These are phyloP conservation scores for Candida oleophila DNA, from an alignment of 805 yeast species.

Conservation along the genomic window DNA sequence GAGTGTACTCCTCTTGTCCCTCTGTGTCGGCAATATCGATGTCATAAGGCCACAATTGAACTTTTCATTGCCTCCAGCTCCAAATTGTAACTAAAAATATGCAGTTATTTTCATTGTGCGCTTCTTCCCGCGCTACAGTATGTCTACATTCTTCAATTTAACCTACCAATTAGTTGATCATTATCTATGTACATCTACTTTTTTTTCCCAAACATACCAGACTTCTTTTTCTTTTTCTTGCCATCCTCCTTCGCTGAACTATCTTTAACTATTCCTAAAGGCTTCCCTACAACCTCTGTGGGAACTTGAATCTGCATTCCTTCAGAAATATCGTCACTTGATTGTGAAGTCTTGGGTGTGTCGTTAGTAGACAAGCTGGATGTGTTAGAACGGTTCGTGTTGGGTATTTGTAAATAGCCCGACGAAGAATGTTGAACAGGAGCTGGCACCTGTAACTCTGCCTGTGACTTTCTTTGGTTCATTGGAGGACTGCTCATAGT, in stretches of 20 bases:
- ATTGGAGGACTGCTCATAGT: slow-evolving; percentile 13
- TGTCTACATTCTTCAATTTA: no score
- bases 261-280: slow-evolving; percentile 25
- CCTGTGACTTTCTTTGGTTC: slow-evolving; percentile 15
- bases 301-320: slow-evolving; percentile 16
- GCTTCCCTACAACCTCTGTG: slow-evolving; percentile 20
- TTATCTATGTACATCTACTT: slow-evolving; percentile 3
- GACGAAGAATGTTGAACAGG: slow-evolving; percentile 10
- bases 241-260: slow-evolving; percentile 11
- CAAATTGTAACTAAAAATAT: no score
- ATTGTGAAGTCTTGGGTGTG: slow-evolving; percentile 21
- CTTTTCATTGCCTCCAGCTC: no score
- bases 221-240: slow-evolving; percentile 23
- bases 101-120: no score
- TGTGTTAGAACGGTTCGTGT: slow-evolving; percentile 16
- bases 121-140: no score
- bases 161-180: no score
- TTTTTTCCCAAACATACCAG: slow-evolving; percentile 25
- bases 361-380: slow-evolving; percentile 23
- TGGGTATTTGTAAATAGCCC: slow-evolving; percentile 22
- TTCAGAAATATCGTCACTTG: slow-evolving; percentile 7
- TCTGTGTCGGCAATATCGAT: no score
- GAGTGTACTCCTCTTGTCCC: no score
- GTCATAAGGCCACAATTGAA: no score
- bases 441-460: slow-evolving; percentile 10